A percentile compares a stretch with the other conserved stretches of the same genome.
These are phyloP conservation scores for Acanthamoeba healyi DNA, from an alignment of 208 protist species.

Conservation along the genomic window DNA sequence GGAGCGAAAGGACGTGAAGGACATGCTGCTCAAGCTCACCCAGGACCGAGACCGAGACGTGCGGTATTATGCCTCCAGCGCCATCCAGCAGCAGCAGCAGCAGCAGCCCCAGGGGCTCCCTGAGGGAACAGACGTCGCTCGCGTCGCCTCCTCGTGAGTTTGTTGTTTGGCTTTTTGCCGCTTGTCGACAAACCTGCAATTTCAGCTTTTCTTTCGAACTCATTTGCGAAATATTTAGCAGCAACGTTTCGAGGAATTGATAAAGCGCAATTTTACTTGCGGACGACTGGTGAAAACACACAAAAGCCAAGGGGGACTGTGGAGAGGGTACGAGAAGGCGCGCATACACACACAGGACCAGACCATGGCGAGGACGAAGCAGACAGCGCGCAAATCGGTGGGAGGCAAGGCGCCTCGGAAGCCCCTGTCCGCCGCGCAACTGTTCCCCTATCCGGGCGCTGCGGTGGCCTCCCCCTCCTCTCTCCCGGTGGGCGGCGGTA, in stretches of 20 bases:
- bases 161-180: too few relatives aligned
- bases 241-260: too few relatives aligned
- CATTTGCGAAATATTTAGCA: too few relatives aligned
- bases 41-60: slow-evolving; percentile 29
- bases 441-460: too few relatives aligned
- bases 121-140: too few relatives aligned
- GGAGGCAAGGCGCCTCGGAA: slow-evolving; percentile 97
- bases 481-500: neutral
- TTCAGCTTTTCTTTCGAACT: too few relatives aligned
- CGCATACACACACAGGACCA: neutral
- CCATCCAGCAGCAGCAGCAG: neutral
- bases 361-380: slow-evolving; percentile 97
- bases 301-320: too few relatives aligned
- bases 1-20: neutral
- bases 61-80: neutral
- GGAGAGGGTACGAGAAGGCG: neutral
- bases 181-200: too few relatives aligned
- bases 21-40: neutral
- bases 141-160: too few relatives aligned
- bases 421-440: slow-evolving; percentile 92
- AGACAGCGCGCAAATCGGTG: slow-evolving; percentile 97
- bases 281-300: too few relatives aligned
- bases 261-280: too few relatives aligned
- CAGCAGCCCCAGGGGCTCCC: neutral
- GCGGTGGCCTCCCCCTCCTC: too few relatives aligned